Base-by-base conservation (phyloP, 2,329 filamentous ascomycete genomes). In the Penicillium sp. region DNA sequence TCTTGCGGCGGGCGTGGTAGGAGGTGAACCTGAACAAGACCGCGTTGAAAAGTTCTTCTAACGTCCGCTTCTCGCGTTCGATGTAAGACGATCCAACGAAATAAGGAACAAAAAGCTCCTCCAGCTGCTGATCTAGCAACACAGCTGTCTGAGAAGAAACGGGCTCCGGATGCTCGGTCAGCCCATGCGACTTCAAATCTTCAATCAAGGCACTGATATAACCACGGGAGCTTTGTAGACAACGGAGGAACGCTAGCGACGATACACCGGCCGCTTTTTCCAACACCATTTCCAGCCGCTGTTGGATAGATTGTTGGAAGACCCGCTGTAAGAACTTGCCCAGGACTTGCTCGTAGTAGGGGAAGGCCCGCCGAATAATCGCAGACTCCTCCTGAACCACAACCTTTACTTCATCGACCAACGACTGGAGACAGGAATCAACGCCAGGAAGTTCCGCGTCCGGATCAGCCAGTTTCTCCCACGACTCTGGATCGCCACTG, bases 251-350 rank as follows among this genome's bases (percentile, higher is more conserved):
- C 1, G 94, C 93, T 31, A 99, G 79, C 0, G 92, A 93, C 0
- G 96, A 99, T 17, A 97, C 87, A 6, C 89, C 90, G 63, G 91
- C 89, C 17, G 94, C 94, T 77, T 97, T 97, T 67, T 96, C 93
- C 48, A 99, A 80, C 4, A 99, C 93, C 86, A 96, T 90, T 73
- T 99, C 94, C 10, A 99, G 82, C 15, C 93, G 86, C 74, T 97
- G 93, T 75, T 99, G 96, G 61, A 99, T 93, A 1, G 93, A 97
- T 75, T 99, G 94, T 72, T 99, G 94, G 70, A 99, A 99, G 12
- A 99, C 89, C 64, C 94, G 85, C 75, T 99, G 94, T 51, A 99
- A 83, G 68, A 99, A 99, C 67, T 93, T 93, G 63, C 88, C 88
- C 50, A 99, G 79, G 1, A 99, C 94, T 59, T 93, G 93, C 68